Percentiles rank a stretch among this genome's conserved stretches.
Evolutionary conservation across 495 filamentous ascomycete genomes (phyloP).

Genomic region (Penicillium flavigenum): DNA sequence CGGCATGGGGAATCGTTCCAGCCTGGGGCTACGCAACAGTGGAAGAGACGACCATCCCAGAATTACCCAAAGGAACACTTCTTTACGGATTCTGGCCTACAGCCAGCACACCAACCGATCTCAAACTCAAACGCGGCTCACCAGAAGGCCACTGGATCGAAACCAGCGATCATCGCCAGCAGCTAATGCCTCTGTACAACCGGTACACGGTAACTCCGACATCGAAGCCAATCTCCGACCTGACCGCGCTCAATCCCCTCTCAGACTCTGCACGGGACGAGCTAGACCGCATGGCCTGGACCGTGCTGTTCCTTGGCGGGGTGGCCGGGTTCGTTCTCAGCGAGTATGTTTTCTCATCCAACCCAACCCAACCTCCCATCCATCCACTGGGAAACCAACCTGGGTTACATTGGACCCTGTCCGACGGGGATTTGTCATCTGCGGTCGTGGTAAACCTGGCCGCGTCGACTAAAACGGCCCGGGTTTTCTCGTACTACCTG

Average conservation of each 20-base stretch:
- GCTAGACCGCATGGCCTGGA: constrained; percentile 33
- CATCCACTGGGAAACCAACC: constrained; percentile 34
- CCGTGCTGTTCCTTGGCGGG: constrained; percentile 46
- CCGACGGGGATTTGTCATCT: constrained; percentile 47
- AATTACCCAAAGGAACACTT: constrained; percentile 24
- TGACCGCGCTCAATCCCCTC: background rate
- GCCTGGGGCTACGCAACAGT: constrained; percentile 58
- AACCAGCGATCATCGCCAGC: constrained; percentile 41
- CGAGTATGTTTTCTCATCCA: constrained; percentile 44
- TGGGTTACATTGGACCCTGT: constrained; percentile 35
- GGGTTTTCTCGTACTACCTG: constrained; percentile 39
- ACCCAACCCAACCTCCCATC: constrained; percentile 22
- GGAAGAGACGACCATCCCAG: constrained; percentile 43
- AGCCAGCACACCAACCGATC: constrained; percentile 23
- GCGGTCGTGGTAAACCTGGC: constrained; percentile 41
- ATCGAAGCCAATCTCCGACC: constrained; percentile 15
- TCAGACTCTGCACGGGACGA: constrained; percentile 11
- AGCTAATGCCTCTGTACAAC: constrained; percentile 54
- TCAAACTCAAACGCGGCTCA: constrained; percentile 22
- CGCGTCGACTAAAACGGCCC: constrained; percentile 52
- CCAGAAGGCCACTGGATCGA: constrained; percentile 40
- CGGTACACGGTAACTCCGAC: constrained; percentile 33
- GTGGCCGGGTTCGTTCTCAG: constrained; percentile 48
- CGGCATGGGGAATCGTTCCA: constrained; percentile 52
- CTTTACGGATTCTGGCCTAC: constrained; percentile 43